Base-by-base conservation (phyloP, 1,139 yeast genomes). In the Suhomyces yuchorum region DNA sequence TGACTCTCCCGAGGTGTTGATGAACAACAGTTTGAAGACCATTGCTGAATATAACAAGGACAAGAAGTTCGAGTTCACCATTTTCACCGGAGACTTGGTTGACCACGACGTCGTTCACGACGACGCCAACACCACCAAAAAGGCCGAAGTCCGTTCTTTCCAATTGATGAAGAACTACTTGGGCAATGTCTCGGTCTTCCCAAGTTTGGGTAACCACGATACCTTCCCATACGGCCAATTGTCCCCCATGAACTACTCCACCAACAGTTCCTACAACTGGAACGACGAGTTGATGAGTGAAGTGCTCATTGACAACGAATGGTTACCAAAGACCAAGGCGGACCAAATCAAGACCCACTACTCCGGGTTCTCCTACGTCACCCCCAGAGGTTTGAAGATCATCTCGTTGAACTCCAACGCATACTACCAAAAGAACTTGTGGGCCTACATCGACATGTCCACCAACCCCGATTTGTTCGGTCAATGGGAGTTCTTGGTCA, bases 131-230 rank as follows among this genome's bases (percentile, higher is more conserved):
- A 70, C 72, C 53, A 79, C 85, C 32, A 66, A 80, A 49, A 67
- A 68, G 46, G 83, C 84, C 15, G 90, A 85, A 63, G 71, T 73
- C 43, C 64, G 66, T 35, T 65, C 81, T 1, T 75, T 82, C 62
- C 64, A 74, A 50, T 77, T 82, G 49, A 71, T 85, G 71, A 85
- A 84, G 60, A 66, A 73, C 44, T 77, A 71, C 60, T 73, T 85
- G 53, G 70, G 75, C 11, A 70, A 78, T 46, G 64, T 81, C 15
- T 85, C 89, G 2, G 80, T 85, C n/a, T 84, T 70, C 58, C 77
- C 89, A 9, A 81, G 80, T 28, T 68, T 85, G 56, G 91, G 92
- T 15, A 85, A 85, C 63, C 91, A 85, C 62, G 91, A 85, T 58
- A 80, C 85, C 17, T 85, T 78, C 71, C 91, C 91, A 14, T 84